Evolutionary conservation across 2,329 filamentous ascomycete species (phyloP).

Genomic region (Fusarium tupiense): DNA sequence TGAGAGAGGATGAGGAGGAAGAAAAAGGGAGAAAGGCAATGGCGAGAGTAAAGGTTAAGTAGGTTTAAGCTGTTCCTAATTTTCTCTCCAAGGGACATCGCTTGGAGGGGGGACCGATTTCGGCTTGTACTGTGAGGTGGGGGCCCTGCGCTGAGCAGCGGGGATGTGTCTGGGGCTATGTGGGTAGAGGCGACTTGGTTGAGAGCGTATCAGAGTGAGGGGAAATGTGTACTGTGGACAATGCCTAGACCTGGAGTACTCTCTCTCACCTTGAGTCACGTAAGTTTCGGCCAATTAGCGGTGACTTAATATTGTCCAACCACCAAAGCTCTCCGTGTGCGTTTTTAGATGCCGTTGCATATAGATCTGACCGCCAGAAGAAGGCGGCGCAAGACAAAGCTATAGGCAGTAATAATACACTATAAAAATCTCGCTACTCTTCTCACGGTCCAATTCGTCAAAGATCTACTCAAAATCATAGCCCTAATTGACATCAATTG

Average conservation of each 20-base stretch:
- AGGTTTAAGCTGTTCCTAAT: conserved; percentile 31
- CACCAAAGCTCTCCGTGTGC: conserved; percentile 15
- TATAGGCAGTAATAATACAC: not conserved
- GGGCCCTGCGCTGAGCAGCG: conserved; percentile 26
- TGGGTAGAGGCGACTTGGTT: conserved; percentile 14
- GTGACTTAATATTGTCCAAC: conserved; percentile 8
- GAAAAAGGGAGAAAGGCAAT: conserved; percentile 19
- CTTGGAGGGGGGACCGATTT: conserved; percentile 38
- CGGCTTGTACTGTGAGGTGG: conserved; percentile 39
- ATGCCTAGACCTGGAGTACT: conserved; percentile 4
- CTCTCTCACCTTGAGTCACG: conserved; percentile 30
- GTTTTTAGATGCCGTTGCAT: conserved; percentile 7
- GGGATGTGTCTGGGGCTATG: conserved; percentile 31
- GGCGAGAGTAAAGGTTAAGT: conserved; percentile 42
- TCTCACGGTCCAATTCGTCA: not conserved
- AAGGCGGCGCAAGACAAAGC: not conserved
- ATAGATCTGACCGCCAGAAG: conserved; percentile 3
- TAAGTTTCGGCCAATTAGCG: conserved; percentile 22
- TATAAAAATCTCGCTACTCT: not conserved
- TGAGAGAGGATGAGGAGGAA: conserved; percentile 44
- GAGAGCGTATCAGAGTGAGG: not conserved
- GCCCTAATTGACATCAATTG: not conserved
- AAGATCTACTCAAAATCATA: not conserved
- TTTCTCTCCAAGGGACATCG: conserved; percentile 29
- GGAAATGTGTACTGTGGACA: conserved; percentile 4